Evolutionary conservation across 75 land plant species (phyloP).

Genomic region (Pinus albicaulis): DNA sequence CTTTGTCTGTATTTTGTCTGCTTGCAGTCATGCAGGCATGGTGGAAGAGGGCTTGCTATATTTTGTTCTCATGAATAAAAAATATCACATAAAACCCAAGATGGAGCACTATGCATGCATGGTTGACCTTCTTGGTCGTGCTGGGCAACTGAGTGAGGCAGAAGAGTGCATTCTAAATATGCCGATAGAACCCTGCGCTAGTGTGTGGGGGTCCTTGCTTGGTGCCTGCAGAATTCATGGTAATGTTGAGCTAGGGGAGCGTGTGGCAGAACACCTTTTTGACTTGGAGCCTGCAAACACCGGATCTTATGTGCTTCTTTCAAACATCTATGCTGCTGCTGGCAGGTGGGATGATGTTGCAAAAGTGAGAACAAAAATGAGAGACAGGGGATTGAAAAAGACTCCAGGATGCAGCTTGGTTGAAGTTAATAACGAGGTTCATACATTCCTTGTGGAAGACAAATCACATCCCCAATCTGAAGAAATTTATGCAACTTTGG

Average conservation of each 20-base stretch:
- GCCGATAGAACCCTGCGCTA: conserved; percentile 17
- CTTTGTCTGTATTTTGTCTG: conserved; percentile 34
- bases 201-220: conserved; percentile 47
- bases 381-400: neutral
- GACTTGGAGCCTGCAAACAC: conserved; percentile 15
- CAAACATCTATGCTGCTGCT: conserved; percentile 44
- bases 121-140: conserved; percentile 60
- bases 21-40: conserved; percentile 39
- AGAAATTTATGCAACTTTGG: neutral
- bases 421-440: neutral
- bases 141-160: conserved; percentile 46
- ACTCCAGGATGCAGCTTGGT: conserved; percentile 3
- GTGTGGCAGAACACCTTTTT: conserved; percentile 18
- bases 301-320: conserved; percentile 35
- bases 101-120: conserved; percentile 48
- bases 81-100: conserved; percentile 28
- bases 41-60: conserved; percentile 38
- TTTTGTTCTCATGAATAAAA: conserved; percentile 29
- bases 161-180: conserved; percentile 26
- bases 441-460: neutral
- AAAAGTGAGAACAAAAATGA: conserved; percentile 20
- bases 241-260: conserved; percentile 32
- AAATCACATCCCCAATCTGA: too few species aligned
- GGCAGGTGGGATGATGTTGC: conserved; percentile 31
- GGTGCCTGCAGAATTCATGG: conserved; percentile 53